Evolutionary conservation across 257 asterid species (phyloP).

Genomic region (Fraxinus pennsylvanica): DNA sequence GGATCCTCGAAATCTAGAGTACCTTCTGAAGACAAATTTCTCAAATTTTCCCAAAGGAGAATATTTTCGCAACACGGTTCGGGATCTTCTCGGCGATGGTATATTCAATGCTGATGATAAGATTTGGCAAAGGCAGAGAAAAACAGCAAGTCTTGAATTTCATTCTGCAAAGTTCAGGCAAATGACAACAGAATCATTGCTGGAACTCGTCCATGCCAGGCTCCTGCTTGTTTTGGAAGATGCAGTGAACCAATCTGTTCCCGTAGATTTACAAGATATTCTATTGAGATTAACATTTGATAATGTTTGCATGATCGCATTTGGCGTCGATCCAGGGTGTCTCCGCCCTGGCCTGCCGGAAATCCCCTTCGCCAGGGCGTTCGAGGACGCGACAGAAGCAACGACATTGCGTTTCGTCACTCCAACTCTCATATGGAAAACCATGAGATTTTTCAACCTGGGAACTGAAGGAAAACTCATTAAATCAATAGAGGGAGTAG

Average conservation of each 20-base stretch:
- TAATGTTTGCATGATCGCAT: slow-evolving; percentile 92
- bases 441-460: slow-evolving; percentile 54
- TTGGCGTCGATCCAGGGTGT: slow-evolving; percentile 94
- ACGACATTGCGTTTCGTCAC: slow-evolving; percentile 63
- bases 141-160: slow-evolving; percentile 81
- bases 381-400: slow-evolving; percentile 90
- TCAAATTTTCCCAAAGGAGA: slow-evolving; percentile 76
- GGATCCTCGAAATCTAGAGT: slow-evolving; percentile 78
- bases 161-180: slow-evolving; percentile 74
- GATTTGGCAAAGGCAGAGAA: slow-evolving; percentile 77
- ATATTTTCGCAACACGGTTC: slow-evolving; percentile 61
- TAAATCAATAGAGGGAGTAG: slow-evolving; percentile 58
- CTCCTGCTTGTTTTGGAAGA: slow-evolving; percentile 72
- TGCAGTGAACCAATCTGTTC: slow-evolving; percentile 26
- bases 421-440: slow-evolving; percentile 77
- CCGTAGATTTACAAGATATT: slow-evolving; percentile 70
- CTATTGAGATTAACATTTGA: slow-evolving; percentile 82
- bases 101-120: slow-evolving; percentile 83
- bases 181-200: slow-evolving; percentile 65
- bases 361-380: slow-evolving; percentile 79
- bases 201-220: slow-evolving; percentile 74
- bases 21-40: slow-evolving; percentile 76
- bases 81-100: slow-evolving; percentile 83
- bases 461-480: slow-evolving; percentile 65
- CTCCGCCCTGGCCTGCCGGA: slow-evolving; percentile 68